A percentile compares a stretch with the other conserved stretches of the same genome.
Evolutionary conservation across 1,284 basidiomycete genomes (phyloP).

Genomic region (Heimioporus retisporus): DNA sequence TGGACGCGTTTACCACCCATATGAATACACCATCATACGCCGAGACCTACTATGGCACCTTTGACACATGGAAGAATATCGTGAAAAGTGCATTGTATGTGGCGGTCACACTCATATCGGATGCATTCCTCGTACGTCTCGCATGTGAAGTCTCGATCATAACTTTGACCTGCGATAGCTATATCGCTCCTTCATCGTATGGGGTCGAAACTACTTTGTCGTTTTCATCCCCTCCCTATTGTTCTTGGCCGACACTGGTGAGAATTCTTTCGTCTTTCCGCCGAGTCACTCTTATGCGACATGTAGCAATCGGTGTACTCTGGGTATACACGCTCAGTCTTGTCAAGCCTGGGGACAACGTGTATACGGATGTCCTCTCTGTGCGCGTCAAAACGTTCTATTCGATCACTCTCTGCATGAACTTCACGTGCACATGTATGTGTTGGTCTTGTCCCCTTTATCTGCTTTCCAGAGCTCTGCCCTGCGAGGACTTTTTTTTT

Average conservation of each 20-base stretch:
- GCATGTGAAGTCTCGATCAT: background rate
- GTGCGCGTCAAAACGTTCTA: conserved; percentile 24
- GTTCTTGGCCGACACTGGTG: conserved; percentile 35
- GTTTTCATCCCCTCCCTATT: conserved; percentile 19
- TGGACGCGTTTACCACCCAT: conserved; percentile 29
- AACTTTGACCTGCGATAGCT: conserved; percentile 21
- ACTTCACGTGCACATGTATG: conserved; percentile 30
- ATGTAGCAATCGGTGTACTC: conserved; percentile 23
- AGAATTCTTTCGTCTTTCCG: background rate
- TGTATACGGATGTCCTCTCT: conserved; percentile 18
- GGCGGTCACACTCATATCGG: conserved; percentile 27
- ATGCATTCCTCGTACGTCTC: conserved; percentile 29
- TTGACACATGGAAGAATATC: conserved; percentile 18
- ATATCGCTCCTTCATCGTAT: conserved; percentile 38
- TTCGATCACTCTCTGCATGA: conserved; percentile 28
- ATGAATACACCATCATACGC: conserved; percentile 20
- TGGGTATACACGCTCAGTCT: conserved; percentile 29
- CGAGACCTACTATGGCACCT: conserved; percentile 16
- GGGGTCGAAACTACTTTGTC: conserved; percentile 24
- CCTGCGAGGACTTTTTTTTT: too few species aligned
- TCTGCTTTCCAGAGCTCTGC: too few species aligned
- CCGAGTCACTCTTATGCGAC: background rate
- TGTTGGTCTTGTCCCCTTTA: background rate
- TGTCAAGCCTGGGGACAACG: conserved; percentile 5
- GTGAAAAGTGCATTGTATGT: conserved; percentile 26